phyloP scores from a whole-genome alignment of 257 asterid genomes.

The Prunella vulgaris region DNA sequence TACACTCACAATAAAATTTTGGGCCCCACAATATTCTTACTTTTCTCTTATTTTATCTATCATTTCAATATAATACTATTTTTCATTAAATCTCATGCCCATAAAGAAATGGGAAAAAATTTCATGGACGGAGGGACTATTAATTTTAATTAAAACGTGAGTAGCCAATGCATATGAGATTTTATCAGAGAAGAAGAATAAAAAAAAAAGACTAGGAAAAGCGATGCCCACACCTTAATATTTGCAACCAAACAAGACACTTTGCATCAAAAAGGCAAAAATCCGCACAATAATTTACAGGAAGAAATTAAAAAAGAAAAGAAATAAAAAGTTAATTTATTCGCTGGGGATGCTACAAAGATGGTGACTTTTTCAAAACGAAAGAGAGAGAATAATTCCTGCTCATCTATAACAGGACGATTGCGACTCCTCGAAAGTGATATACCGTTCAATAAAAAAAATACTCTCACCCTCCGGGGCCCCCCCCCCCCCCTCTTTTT shows the following conservation, averaged over 20 bases:
- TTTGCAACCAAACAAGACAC: conserved; percentile 16
- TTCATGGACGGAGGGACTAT: too few relatives aligned
- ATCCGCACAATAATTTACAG: background rate
- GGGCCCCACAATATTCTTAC: too few relatives aligned
- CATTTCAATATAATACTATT: too few relatives aligned
- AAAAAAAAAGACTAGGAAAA: background rate
- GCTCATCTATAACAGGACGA: background rate
- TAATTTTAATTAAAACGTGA: too few relatives aligned
- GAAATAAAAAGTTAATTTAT: background rate
- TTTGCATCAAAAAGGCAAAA: conserved; percentile 16
- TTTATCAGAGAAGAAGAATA: too few relatives aligned
- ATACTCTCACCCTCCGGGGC: too few relatives aligned
- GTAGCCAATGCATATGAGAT: too few relatives aligned
- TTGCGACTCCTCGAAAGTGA: background rate
- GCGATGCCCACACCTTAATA: background rate
- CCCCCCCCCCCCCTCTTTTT: too few relatives aligned
- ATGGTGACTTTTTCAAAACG: background rate
- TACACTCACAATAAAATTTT: too few relatives aligned
- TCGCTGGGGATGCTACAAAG: background rate
- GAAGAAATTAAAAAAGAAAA: background rate
- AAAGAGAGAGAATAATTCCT: conserved; percentile 1
- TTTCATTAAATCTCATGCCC: too few relatives aligned
- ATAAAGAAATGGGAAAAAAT: too few relatives aligned
- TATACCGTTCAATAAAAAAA: background rate
- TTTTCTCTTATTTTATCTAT: too few relatives aligned